A percentile compares a stretch with the other conserved stretches of the same genome.
Evolutionary conservation across 2,329 filamentous ascomycete species (phyloP).

Genomic region (Davidsoniella australis): DNA sequence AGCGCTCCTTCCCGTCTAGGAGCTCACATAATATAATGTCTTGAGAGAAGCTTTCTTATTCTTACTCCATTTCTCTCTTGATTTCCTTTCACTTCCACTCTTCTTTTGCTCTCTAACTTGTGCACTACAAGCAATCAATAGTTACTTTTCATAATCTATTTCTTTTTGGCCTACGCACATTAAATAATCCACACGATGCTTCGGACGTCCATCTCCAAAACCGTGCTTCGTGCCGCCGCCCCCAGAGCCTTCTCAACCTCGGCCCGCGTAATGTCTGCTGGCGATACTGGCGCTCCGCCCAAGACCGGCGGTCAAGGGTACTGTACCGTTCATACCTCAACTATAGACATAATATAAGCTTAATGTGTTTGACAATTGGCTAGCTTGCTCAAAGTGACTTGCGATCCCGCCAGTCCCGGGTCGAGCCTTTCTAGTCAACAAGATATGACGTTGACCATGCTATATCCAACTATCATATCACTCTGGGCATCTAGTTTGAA

Average conservation of each 20-base stretch:
- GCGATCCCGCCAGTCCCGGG: not conserved
- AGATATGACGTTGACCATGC: not conserved
- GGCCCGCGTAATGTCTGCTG: conserved; percentile 46
- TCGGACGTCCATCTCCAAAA: conserved; percentile 43
- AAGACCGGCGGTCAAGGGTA: conserved; percentile 37
- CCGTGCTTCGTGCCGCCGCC: conserved; percentile 30
- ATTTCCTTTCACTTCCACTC: not conserved
- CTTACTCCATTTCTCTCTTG: not conserved
- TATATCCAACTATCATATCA: not conserved
- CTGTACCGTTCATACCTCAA: conserved; percentile 17
- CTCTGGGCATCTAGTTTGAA: not conserved
- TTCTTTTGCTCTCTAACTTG: not conserved
- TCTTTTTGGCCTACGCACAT: not conserved
- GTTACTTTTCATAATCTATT: not conserved
- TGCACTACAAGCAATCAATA: too few relatives aligned
- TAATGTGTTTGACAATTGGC: too few relatives aligned
- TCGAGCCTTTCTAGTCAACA: not conserved
- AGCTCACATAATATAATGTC: too few relatives aligned
- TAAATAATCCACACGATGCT: conserved; percentile 35
- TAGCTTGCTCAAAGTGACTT: not conserved
- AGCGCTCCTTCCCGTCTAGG: not conserved
- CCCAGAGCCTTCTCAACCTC: conserved; percentile 43
- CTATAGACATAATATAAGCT: too few relatives aligned
- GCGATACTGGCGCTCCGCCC: conserved; percentile 49
- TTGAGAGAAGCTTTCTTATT: not conserved